Evolutionary conservation across 169 alveolate genomes (phyloP).

Genomic region (Cryptosporidium sp.): DNA sequence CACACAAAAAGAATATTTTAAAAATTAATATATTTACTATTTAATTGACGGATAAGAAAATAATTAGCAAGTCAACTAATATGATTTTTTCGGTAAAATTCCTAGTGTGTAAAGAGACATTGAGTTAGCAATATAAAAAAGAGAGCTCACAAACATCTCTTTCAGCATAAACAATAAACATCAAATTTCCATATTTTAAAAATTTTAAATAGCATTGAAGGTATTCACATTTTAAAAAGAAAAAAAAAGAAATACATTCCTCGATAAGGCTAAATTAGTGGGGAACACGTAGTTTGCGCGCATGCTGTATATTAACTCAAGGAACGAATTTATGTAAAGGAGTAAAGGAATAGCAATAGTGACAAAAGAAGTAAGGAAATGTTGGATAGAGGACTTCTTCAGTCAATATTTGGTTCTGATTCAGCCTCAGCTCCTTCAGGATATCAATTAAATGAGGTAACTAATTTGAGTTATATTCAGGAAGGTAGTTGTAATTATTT

Average conservation of each 20-base stretch:
- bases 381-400: constrained; percentile 61
- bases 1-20: not conserved
- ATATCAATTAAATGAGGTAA: constrained; percentile 39
- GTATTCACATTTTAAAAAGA: not conserved
- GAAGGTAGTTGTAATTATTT: constrained; percentile 29
- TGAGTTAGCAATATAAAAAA: not conserved
- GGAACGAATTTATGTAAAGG: not conserved
- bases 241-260: not conserved
- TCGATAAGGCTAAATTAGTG: not conserved
- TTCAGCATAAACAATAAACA: not conserved
- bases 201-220: not conserved
- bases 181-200: not conserved
- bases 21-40: too few species aligned
- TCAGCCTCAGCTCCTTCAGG: constrained; percentile 72
- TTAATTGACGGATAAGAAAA: too few species aligned
- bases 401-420: constrained; percentile 51
- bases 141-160: too few species aligned
- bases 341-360: not conserved
- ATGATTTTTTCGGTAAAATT: not conserved
- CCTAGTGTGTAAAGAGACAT: not conserved
- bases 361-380: constrained; percentile 5
- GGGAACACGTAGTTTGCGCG: constrained; percentile 18
- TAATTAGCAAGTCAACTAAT: not conserved
- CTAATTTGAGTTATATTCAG: constrained; percentile 36
- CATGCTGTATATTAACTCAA: not conserved